Base-by-base conservation (phyloP, 202 grass and related monocot species). In the Carex arenaria region DNA sequence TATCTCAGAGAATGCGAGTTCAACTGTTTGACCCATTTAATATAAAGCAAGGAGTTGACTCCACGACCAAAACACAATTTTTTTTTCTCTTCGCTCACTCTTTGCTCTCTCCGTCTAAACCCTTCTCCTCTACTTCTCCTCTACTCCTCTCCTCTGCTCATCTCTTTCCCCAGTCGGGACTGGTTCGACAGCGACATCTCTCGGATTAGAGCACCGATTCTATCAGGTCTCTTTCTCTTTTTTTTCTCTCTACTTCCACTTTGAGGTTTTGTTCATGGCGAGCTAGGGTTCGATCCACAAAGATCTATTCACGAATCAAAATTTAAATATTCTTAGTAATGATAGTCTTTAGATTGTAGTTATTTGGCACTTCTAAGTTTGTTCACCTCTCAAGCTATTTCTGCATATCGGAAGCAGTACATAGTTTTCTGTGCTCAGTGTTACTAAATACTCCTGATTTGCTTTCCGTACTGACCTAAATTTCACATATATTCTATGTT, bases 221-320 rank as follows among this genome's bases (percentile, higher is more conserved):
- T 40, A 9, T 62, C 52, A 80, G 78, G 78, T 80, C 55, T 61
- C 18, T 72, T 36, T 40, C 31, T 19, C 30, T 80, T 19, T 64
- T 40, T 42, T 47, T 6, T 78, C 53, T 60, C 31, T 64, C 31
- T 23, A 26, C 59, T 38, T 6, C 36, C 4, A 38, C 36, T 64
- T 36, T 4, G 2, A 38, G 32, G 55, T 62, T 62, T 64, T 38
- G n/a, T 45, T 64, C 30, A 17, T 1, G 62, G 18, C 61, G 32
- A 80, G 78, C 78, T 80, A 80, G 78, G 78, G 55, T 80, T 80
- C 78, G 78, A 80, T 80, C 59, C 32, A 18, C n/a, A 64, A 80
- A 23, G 59, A 80, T 80, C 59, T 80, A 62, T 42, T 36, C 55
- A 19, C 1, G 36, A 20, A 80, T 80, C 34, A 63, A 40, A 34